Conservation (phyloP, 2,329 filamentous ascomycete genomes). For the Colletotrichum karsti region DNA sequence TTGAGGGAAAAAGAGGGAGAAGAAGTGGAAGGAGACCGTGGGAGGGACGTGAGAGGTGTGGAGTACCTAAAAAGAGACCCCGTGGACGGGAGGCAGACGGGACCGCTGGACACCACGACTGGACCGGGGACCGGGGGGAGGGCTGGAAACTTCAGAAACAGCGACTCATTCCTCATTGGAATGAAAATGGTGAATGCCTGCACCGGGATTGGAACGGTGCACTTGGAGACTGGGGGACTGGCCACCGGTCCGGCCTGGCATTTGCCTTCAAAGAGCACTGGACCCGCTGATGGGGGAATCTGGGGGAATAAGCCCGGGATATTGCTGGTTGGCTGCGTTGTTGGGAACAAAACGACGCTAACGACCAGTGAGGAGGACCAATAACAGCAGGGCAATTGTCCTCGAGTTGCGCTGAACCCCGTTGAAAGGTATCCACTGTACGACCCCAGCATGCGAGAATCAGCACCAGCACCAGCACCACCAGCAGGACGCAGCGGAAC, state of each 20-base stretch:
- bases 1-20: constrained; percentile 26
- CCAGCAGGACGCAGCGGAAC: too few species aligned
- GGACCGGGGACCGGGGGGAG: constrained; percentile 1
- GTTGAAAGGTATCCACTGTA: background rate
- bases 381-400: constrained; percentile 12
- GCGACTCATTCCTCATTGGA: constrained; percentile 19
- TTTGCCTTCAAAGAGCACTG: background rate
- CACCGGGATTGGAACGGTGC: constrained; percentile 5
- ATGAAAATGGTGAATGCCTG: constrained; percentile 5
- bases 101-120: background rate
- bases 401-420: background rate
- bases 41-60: constrained; percentile 22
- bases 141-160: constrained; percentile 6
- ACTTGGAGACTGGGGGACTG: background rate
- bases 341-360: constrained; percentile 16
- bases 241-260: constrained; percentile 3
- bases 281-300: constrained; percentile 15
- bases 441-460: background rate
- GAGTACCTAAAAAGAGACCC: constrained; percentile 22
- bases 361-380: constrained; percentile 13
- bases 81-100: constrained; percentile 14
- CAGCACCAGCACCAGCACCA: background rate
- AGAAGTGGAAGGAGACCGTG: constrained; percentile 17
- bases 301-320: constrained; percentile 22
- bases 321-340: background rate